Conservation (phyloP, 2,329 filamentous ascomycete genomes). For the Aspergillus tubingensis region DNA sequence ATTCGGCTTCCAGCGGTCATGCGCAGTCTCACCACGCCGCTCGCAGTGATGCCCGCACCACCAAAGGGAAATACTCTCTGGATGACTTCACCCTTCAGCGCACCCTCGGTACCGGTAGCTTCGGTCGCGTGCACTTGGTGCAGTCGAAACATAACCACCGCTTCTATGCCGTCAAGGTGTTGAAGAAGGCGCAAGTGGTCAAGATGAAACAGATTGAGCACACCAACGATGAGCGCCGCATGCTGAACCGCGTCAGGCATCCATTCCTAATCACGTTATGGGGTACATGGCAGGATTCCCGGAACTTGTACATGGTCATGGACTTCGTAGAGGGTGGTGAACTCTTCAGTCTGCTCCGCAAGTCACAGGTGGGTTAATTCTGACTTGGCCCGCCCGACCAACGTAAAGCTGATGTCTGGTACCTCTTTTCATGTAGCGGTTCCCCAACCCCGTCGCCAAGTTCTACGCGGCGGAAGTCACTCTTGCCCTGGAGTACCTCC, state of each 20-base stretch:
- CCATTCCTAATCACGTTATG: constrained; percentile 96
- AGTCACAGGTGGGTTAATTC: constrained; percentile 71
- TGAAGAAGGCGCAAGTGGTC: constrained; percentile 98
- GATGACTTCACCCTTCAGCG: constrained; percentile 85
- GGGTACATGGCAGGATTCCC: constrained; percentile 95
- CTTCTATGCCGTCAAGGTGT: constrained; percentile 96
- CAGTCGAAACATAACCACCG: constrained; percentile 98
- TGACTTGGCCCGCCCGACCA: constrained; percentile 14
- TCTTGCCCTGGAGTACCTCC: constrained; percentile 90
- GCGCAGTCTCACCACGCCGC: constrained; percentile 16
- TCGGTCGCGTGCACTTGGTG: constrained; percentile 92
- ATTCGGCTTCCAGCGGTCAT: constrained; percentile 32
- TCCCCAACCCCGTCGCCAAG: constrained; percentile 97
- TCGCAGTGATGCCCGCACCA: constrained; percentile 57
- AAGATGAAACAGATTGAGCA: constrained; percentile 99
- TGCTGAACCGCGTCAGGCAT: constrained; percentile 96
- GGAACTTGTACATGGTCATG: constrained; percentile 99
- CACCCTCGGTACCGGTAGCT: constrained; percentile 93
- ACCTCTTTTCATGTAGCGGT: constrained; percentile 63
- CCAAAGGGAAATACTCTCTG: constrained; percentile 96
- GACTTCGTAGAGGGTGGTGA: constrained; percentile 99
- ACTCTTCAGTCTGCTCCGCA: constrained; percentile 89
- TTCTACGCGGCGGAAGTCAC: constrained; percentile 99
- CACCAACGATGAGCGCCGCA: constrained; percentile 94
- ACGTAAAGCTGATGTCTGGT: not conserved